Evolutionary conservation across 2,329 filamentous ascomycete genomes (phyloP), one percentile per base, ranked within the genome.

Genomic region (Pyrenochaeta sp.): DNA sequence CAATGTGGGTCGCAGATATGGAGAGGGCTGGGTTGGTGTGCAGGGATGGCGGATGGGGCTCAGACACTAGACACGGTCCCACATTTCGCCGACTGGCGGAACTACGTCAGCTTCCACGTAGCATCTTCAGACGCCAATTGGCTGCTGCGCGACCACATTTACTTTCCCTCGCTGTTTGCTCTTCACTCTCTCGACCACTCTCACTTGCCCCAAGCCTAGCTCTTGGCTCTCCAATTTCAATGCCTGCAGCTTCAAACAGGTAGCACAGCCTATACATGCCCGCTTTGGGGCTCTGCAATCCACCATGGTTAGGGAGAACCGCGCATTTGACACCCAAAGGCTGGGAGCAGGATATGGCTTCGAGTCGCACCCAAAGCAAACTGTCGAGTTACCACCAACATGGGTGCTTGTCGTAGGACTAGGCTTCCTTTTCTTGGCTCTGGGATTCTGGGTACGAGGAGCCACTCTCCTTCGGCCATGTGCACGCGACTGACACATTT

Each of bases 91-190:
- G 51, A 30, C 21, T 1, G 44, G 15, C 14, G 15, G 23, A 31
- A 29, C 33, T 61, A 67, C 66, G 65, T 67, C 67, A 71, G 65
- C 69, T 59, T 71, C 69, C 69, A 74, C 71, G 70, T 73, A 68
- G 66, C 71, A 66, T 68, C 69, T 74, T 72, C 60, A 55, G 44
- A 45, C 56, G 54, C 56, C 57, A 63, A 63, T 67, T 68, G 61
- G 67, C 60, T 61, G 55, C 49, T 55, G 51, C 46, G 54, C 59
- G 51, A 55, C 53, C 44, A 55, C 49, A 60, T 45, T 33, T 50
- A 45, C 54, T 39, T 58, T 54, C 33, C 49, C 40, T 45, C 35
- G 51, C 36, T 14, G 15, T 44, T 37, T 20, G 36, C 11, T 42
- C 29, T 29, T 41, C 17, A 14, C 17, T 30, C 33, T 33, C n/a